Percentiles rank a stretch among this genome's conserved stretches.
Evolutionary conservation across 208 protist genomes (phyloP).

Genomic region (Trypanosoma cruzi): DNA sequence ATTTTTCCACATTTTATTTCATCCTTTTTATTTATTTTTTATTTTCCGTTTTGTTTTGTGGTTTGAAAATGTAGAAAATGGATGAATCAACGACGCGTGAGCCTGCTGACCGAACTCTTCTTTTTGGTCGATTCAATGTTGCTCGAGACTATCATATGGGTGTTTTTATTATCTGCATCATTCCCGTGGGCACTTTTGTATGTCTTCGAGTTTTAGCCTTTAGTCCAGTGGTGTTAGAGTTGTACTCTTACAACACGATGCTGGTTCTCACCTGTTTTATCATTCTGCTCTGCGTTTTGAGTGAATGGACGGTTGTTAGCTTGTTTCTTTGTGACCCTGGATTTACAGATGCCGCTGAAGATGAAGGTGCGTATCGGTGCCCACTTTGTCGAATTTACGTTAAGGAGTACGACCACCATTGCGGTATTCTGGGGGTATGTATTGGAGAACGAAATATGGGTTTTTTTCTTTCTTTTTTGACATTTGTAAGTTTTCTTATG

Average conservation of each 20-base stretch:
- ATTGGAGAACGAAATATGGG: conserved; percentile 71
- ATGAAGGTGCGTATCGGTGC: conserved; percentile 39
- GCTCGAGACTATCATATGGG: conserved; percentile 14
- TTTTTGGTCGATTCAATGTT: conserved; percentile 21
- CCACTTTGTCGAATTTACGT: conserved; percentile 51
- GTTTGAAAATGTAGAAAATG: neutral
- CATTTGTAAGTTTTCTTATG: conserved; percentile 1
- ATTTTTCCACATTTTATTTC: neutral
- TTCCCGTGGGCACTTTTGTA: conserved; percentile 13
- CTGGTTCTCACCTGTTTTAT: conserved; percentile 2
- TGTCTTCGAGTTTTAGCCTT: conserved; percentile 14
- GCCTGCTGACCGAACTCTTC: neutral
- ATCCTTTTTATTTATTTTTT: conserved; percentile 6
- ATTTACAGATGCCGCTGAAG: conserved; percentile 25
- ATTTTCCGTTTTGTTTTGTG: conserved; percentile 21
- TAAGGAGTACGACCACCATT: conserved; percentile 86
- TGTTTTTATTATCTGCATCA: conserved; percentile 9
- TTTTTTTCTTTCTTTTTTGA: conserved; percentile 74
- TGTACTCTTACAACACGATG: neutral
- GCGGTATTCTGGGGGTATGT: conserved; percentile 64
- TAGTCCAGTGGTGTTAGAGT: conserved; percentile 1
- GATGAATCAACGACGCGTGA: neutral
- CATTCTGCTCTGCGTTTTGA: conserved; percentile 6
- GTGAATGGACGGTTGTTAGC: conserved; percentile 3
- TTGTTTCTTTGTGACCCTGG: conserved; percentile 53